phyloP scores from a whole-genome alignment of 192 early-diverging fungal genomes.

The Rhizoclosmatium sp. region DNA sequence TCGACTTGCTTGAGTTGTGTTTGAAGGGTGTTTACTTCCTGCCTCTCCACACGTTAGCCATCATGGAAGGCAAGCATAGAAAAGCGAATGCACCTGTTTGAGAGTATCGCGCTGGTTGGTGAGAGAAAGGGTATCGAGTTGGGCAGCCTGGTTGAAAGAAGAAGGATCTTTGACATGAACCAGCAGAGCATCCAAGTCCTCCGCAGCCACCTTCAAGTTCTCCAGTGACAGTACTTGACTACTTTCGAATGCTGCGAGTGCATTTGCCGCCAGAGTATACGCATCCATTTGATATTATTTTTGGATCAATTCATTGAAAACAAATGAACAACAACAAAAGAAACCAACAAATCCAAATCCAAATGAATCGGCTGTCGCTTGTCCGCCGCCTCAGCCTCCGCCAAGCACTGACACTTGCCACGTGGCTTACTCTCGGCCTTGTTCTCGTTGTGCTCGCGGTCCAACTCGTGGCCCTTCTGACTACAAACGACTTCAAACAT shows the following conservation, averaged over 20 bases:
- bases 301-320: too few relatives aligned
- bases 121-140: neutral
- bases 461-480: neutral
- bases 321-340: too few relatives aligned
- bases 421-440: neutral
- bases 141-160: neutral
- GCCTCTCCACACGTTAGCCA: neutral
- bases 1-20: slow-evolving; percentile 3
- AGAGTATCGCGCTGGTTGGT: neutral
- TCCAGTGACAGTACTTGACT: neutral
- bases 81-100: neutral
- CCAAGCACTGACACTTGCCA: neutral
- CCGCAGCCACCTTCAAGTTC: neutral
- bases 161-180: neutral
- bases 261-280: too few relatives aligned
- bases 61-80: neutral
- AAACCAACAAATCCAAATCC: too few relatives aligned
- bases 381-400: neutral
- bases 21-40: neutral
- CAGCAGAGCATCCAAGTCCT: neutral
- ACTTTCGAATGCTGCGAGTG: neutral
- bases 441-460: neutral
- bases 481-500: neutral
- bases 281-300: too few relatives aligned
- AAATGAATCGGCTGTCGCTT: too few relatives aligned